phyloP scores from a whole-genome alignment of 805 yeast species.

The Priceomyces castillae region DNA sequence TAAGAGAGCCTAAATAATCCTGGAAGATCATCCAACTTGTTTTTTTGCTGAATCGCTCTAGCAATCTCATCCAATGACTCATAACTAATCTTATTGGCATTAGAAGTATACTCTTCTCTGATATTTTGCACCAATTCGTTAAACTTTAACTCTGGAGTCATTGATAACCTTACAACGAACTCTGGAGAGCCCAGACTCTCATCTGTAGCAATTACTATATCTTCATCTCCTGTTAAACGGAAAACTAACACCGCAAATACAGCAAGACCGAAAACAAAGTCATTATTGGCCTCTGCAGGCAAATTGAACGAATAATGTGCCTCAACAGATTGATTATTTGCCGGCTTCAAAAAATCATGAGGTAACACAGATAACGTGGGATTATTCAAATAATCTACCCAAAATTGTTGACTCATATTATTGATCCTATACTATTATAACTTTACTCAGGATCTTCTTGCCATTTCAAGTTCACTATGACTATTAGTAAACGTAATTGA shows the following conservation, averaged over 20 bases:
- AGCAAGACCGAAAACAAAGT: constrained; percentile 57
- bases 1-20: constrained; percentile 61
- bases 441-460: background rate
- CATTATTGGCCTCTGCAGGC: constrained; percentile 6
- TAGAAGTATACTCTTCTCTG: constrained; percentile 35
- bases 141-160: constrained; percentile 57
- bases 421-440: background rate
- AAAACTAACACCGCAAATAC: constrained; percentile 67
- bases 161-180: constrained; percentile 59
- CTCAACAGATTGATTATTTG: constrained; percentile 64
- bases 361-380: constrained; percentile 89
- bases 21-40: constrained; percentile 56
- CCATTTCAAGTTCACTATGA: background rate
- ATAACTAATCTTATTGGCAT: constrained; percentile 40
- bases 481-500: background rate
- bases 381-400: constrained; percentile 66
- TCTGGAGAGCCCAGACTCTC: constrained; percentile 29
- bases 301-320: constrained; percentile 40
- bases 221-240: constrained; percentile 92
- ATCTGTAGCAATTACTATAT: constrained; percentile 80
- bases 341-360: constrained; percentile 79
- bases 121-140: constrained; percentile 49
- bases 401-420: constrained; percentile 28
- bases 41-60: constrained; percentile 44
- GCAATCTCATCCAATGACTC: constrained; percentile 54